Evolutionary conservation across 352 stramenopile species (phyloP), one percentile per base, ranked within the genome.

Genomic region (Phytophthora pluvialis): DNA sequence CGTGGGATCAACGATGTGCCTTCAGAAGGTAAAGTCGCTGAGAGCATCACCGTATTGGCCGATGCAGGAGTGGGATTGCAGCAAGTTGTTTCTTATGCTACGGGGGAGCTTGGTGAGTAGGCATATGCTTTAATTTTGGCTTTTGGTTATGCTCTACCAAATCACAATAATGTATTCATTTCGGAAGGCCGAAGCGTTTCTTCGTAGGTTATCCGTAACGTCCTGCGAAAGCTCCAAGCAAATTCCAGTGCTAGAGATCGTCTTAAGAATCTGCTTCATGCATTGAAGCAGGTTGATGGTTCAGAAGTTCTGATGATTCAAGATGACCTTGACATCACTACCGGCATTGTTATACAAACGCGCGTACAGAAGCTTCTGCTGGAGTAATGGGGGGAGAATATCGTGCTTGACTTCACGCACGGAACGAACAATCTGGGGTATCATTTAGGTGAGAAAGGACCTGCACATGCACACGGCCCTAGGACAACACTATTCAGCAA

Each of bases 251-350:
- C 47, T 13, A 28, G 53, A 40, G 47, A 39, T 6, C 47, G 38
- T 9, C 11, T 53, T 0, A 51, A 65, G 18, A 35, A 52, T 4
- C 9, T 65, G 5, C 46, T 65, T 3, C 46, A 65, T 26, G 11
- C n/a, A 1, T 18, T 58, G 6, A 29, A 45, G 21, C 57, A 58
- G 26, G 18, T 58, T 2, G 29, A 58, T 29, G 38, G 25, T 3
- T 47, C 12, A 8, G 47, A 65, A 21, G 56, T 57, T 10, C 12
- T 64, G 1, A 2, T 64, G 25, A 40, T 52, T 25, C 56, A 64
- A 45, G 45, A 64, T 13, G 25, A 57, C 9, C 29, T 57, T 13
- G 46, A 64, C 11, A 51, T 57, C 4, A 64, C 45, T 2, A 43
- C n/a, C 13, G 56, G 26, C 7, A 31, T 64, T 4, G 56, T 56